phyloP scores from a whole-genome alignment of 2,329 filamentous ascomycete genomes.

The Talaromyces sp. region DNA sequence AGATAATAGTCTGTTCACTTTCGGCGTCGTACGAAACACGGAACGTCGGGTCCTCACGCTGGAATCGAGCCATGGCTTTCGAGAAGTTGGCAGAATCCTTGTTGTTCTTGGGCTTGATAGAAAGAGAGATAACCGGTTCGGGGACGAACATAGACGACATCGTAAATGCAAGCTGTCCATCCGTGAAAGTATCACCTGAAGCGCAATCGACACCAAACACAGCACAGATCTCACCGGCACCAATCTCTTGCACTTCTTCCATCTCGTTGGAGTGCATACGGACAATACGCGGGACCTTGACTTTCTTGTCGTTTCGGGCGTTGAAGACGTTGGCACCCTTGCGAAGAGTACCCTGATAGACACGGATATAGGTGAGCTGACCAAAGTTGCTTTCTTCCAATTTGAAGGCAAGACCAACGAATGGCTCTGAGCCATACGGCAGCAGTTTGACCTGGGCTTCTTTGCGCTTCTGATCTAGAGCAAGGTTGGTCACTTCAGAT shows the following conservation, averaged over 20 bases:
- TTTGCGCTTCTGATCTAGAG: conserved; percentile 72
- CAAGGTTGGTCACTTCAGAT: conserved; percentile 79
- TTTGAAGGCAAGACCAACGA: conserved; percentile 96
- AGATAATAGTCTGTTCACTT: conserved; percentile 95
- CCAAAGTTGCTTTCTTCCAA: conserved; percentile 98
- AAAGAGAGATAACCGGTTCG: conserved; percentile 95
- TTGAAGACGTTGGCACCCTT: conserved; percentile 93
- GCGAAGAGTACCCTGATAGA: conserved; percentile 86
- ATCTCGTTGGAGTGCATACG: conserved; percentile 99
- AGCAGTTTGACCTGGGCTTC: conserved; percentile 82
- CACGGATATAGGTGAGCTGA: conserved; percentile 95
- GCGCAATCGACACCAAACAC: conserved; percentile 98
- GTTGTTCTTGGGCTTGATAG: conserved; percentile 90
- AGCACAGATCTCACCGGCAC: conserved; percentile 95
- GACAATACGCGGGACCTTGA: conserved; percentile 93
- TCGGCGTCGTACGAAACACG: conserved; percentile 87
- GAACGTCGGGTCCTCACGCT: conserved; percentile 97
- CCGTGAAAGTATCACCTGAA: conserved; percentile 96
- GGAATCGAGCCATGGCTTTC: conserved; percentile 98
- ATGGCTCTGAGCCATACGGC: conserved; percentile 87
- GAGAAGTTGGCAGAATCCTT: conserved; percentile 92
- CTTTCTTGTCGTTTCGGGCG: conserved; percentile 88
- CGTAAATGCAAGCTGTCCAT: conserved; percentile 83
- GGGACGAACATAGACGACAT: conserved; percentile 98
- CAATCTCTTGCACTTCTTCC: conserved; percentile 91